Evolutionary conservation across 768 basidiomycete genomes (phyloP).

Genomic region (Clathrus columnatus): DNA sequence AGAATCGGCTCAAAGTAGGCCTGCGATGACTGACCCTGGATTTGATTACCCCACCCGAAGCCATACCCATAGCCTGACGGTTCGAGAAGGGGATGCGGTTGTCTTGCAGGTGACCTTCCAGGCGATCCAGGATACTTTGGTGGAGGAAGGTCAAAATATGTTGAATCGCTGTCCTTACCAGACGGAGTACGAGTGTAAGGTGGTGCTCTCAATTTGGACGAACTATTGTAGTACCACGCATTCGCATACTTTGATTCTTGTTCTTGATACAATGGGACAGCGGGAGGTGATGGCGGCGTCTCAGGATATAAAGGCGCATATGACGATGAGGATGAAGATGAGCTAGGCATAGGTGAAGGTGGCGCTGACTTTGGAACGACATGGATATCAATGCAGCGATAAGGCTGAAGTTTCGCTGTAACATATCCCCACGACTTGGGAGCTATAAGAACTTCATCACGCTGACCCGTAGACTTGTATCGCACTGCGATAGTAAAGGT

Average conservation of each 20-base stretch:
- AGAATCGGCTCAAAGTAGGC: background rate
- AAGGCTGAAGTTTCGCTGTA: conserved; percentile 2
- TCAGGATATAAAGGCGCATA: background rate
- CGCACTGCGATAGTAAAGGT: conserved; percentile 7
- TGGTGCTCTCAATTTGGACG: background rate
- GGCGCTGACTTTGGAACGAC: conserved; percentile 1
- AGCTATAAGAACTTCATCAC: conserved; percentile 3
- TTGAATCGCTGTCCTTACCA: background rate
- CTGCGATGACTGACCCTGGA: background rate
- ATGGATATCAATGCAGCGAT: conserved; percentile 4
- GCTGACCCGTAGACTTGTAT: background rate
- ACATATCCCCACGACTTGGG: conserved; percentile 3
- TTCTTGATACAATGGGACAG: background rate
- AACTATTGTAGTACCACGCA: background rate
- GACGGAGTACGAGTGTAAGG: background rate
- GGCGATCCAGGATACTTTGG: conserved; percentile 8
- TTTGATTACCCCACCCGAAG: conserved; percentile 8
- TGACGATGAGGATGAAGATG: background rate
- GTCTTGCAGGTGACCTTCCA: background rate
- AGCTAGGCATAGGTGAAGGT: background rate
- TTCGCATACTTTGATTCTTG: background rate
- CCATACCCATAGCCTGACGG: conserved; percentile 5
- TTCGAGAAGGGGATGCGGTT: background rate
- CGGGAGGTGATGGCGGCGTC: background rate
- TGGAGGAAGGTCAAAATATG: conserved; percentile 3